Evolutionary conservation across 1,284 basidiomycete genomes (phyloP).

Genomic region (Ganoderma resinaceum): DNA sequence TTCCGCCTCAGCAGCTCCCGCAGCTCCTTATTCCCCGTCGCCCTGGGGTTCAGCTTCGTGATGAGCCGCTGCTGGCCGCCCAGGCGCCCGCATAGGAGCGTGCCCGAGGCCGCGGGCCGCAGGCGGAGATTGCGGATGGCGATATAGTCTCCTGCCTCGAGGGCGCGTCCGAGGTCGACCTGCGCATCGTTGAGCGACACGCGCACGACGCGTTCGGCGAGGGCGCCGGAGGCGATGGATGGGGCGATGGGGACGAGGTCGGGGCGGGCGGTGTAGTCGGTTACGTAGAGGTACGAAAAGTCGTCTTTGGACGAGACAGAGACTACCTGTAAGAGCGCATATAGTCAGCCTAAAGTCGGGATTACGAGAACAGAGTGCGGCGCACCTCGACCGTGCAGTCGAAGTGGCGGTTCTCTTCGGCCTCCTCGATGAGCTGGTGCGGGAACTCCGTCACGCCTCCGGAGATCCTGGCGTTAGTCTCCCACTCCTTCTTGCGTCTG

Average conservation of each 20-base stretch:
- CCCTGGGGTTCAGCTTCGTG: slow-evolving; percentile 49
- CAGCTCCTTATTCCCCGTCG: slow-evolving; percentile 39
- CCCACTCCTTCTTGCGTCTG: slow-evolving; percentile 64
- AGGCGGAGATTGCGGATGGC: slow-evolving; percentile 60
- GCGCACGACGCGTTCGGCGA: slow-evolving; percentile 60
- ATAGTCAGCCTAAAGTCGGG: slow-evolving; percentile 1
- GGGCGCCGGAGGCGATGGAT: slow-evolving; percentile 28
- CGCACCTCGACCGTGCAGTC: slow-evolving; percentile 66
- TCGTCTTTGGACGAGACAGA: slow-evolving; percentile 44
- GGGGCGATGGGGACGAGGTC: slow-evolving; percentile 45
- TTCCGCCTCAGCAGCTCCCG: slow-evolving; percentile 42
- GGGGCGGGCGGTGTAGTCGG: slow-evolving; percentile 68
- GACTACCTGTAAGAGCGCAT: slow-evolving; percentile 49
- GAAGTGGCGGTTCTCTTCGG: slow-evolving; percentile 50
- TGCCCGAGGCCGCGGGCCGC: slow-evolving; percentile 41
- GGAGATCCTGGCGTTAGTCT: slow-evolving; percentile 39
- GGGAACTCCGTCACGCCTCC: slow-evolving; percentile 45
- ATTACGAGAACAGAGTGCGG: slow-evolving; percentile 8
- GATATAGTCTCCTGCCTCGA: slow-evolving; percentile 53
- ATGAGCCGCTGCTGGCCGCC: slow-evolving; percentile 66
- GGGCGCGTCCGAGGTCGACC: slow-evolving; percentile 45
- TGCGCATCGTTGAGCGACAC: slow-evolving; percentile 60
- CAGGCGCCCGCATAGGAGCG: slow-evolving; percentile 51
- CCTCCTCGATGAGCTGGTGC: slow-evolving; percentile 55
- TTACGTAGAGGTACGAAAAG: slow-evolving; percentile 57